Evolutionary conservation across 2,329 filamentous ascomycete species (phyloP), one percentile per base, ranked within the genome.

Genomic region (Cercospora canescens): DNA sequence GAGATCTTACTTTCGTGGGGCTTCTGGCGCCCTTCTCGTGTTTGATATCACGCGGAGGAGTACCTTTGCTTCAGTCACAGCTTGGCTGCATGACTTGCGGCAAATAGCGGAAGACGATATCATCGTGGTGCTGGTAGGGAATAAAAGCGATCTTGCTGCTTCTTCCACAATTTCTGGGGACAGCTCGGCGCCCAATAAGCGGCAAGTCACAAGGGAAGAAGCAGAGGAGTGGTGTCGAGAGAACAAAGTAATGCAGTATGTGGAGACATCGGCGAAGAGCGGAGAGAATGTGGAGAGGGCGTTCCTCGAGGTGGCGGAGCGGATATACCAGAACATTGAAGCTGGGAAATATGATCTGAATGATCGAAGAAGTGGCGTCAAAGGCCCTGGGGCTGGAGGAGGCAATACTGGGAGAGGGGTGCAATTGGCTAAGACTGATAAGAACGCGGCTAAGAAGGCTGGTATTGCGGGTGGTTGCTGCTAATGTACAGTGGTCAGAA

Each of bases 271-370:
- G 71, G 95, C 95, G 58, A 99, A 98, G 84, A 96, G 90, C 68
- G 95, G 95, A 60, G 93, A 96, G 77, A 93, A 93, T 59, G 95
- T 99, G 37, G 95, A 99, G 79, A 87, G 89, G 72, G 95, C 95
- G 1, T 99, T 99, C 75, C 86, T 96, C 76, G 89, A 95, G 75
- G 94, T 98, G 14, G 93, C 95, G 21, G 93, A 97, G 83, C 86
- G 94, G 79, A 98, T 99, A 82, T 96, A 96, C 77, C 89, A 94
- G 78, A 98, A 98, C 75, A 97, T 99, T 69, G 93, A 97, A 82
- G 92, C 92, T 1, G 95, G 95, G 11, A 92, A 89, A 77, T 98
- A 98, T 78, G 94, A 99, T 80, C 82, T 98, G 72, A 96, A 97
- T 76, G 94, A 98, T 79, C 86, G 94, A 75, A 87, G 94, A 76